A percentile compares a stretch with the other conserved stretches of the same genome.
These are phyloP conservation scores for Helianthus annuus DNA, from an alignment of 129 eudicot genomes.

Conservation along the genomic window HanXRQr2.0-SUNRISE NC_035444.2:330089-330588, in stretches of 20 bases:
- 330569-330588: slow-evolving; percentile 62
- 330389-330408: slow-evolving; percentile 60
- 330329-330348: slow-evolving; percentile 65
- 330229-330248: slow-evolving; percentile 42
- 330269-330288: slow-evolving; percentile 32
- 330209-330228: slow-evolving; percentile 41
- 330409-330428: slow-evolving; percentile 58
- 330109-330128: neutral
- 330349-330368: slow-evolving; percentile 63
- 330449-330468: slow-evolving; percentile 92
- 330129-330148: neutral
- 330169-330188: neutral
- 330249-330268: slow-evolving; percentile 48
- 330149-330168: neutral
- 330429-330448: slow-evolving; percentile 73
- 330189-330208: slow-evolving; percentile 27
- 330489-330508: slow-evolving; percentile 61
- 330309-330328: slow-evolving; percentile 70
- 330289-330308: slow-evolving; percentile 37
- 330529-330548: slow-evolving; percentile 68
- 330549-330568: slow-evolving; percentile 63
- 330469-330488: slow-evolving; percentile 86
- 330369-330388: slow-evolving; percentile 57
- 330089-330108: neutral
- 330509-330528: slow-evolving; percentile 64